Conservation (phyloP, 1,139 yeast genomes). For the Geotrichum phurueaensis region DNA sequence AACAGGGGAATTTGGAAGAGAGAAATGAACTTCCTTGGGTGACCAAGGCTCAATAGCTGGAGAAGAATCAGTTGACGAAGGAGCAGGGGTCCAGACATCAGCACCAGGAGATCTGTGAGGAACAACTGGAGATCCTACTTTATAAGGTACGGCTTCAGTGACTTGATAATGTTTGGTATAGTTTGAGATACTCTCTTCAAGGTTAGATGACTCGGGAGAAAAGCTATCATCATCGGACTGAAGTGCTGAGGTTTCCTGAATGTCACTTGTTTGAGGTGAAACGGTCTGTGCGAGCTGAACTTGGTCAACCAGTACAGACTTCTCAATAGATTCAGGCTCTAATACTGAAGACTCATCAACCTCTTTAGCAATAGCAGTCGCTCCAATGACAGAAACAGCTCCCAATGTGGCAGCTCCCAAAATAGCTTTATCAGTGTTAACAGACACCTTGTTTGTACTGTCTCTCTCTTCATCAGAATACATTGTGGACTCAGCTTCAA, state of each 20-base stretch:
- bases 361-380: neutral
- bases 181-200: neutral
- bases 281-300: neutral
- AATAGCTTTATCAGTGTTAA: neutral
- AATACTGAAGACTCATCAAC: neutral
- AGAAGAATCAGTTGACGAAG: constrained; percentile 5
- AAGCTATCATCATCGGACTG: neutral
- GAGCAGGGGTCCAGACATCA: constrained; percentile 5
- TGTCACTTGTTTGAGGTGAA: neutral
- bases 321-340: neutral
- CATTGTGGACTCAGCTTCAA: neutral
- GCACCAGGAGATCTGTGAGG: neutral
- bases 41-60: constrained; percentile 4
- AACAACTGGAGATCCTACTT: neutral
- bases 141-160: neutral
- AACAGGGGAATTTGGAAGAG: neutral
- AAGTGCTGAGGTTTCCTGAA: neutral
- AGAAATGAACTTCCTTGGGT: constrained; percentile 1
- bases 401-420: neutral
- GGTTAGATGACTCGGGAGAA: neutral
- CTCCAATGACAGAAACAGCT: neutral
- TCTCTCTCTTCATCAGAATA: neutral
- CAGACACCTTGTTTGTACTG: neutral
- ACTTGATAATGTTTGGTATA: neutral
- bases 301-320: neutral